Evolutionary conservation across 768 basidiomycete species (phyloP).

Genomic region (Clitopilus hobsonii): DNA sequence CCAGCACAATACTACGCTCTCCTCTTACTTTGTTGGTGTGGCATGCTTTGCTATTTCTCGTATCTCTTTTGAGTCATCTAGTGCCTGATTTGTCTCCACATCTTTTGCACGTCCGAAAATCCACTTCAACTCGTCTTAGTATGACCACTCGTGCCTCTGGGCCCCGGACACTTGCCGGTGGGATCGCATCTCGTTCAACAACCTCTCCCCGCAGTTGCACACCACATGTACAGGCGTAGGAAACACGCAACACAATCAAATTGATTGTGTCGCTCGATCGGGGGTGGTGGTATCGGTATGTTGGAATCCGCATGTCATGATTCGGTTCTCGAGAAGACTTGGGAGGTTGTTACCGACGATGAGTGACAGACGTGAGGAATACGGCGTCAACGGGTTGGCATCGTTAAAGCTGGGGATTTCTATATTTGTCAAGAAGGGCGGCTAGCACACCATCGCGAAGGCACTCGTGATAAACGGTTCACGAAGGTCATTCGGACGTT

Average conservation of each 20-base stretch:
- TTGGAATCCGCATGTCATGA: background rate
- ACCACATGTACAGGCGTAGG: background rate
- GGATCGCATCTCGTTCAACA: background rate
- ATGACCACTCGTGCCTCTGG: background rate
- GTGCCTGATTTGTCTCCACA: background rate
- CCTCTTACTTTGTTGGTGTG: too few relatives aligned
- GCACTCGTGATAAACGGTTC: too few relatives aligned
- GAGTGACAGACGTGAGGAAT: background rate
- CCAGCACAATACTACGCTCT: too few relatives aligned
- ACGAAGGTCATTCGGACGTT: too few relatives aligned
- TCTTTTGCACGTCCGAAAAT: background rate
- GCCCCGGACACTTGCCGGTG: background rate
- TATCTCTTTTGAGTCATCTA: background rate
- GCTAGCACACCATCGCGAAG: too few relatives aligned
- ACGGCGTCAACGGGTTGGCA: background rate
- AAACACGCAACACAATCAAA: background rate
- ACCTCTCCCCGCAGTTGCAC: background rate
- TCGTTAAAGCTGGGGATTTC: background rate
- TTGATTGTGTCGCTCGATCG: background rate
- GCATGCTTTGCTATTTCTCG: too few relatives aligned
- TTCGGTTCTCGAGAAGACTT: background rate
- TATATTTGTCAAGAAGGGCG: background rate
- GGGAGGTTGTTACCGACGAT: too few relatives aligned
- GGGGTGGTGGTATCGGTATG: background rate
- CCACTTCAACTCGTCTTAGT: background rate